phyloP scores from a whole-genome alignment of 345 rosid genomes.

The Melastoma malabathricum region DNA sequence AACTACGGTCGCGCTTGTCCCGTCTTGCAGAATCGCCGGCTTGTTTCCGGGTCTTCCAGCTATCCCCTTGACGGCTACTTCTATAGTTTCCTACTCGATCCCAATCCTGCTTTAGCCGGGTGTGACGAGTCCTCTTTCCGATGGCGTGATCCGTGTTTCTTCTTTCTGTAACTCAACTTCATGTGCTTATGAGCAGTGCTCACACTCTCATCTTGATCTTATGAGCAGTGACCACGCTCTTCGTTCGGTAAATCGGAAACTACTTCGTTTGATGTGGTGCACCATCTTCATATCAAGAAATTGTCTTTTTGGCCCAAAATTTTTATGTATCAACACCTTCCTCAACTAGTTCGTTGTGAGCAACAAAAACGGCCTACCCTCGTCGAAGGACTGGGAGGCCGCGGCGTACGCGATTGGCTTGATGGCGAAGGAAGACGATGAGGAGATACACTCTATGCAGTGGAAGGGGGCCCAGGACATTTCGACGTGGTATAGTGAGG shows the following conservation, averaged over 20 bases:
- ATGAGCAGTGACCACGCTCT: too few relatives aligned
- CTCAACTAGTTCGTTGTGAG: slow-evolving; percentile 79
- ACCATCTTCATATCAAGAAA: too few relatives aligned
- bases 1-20: slow-evolving; percentile 28
- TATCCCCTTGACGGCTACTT: slow-evolving; percentile 32
- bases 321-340: too few relatives aligned
- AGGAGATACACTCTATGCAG: slow-evolving; percentile 79
- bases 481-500: slow-evolving; percentile 55
- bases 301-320: too few relatives aligned
- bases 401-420: slow-evolving; percentile 78
- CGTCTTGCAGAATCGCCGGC: slow-evolving; percentile 22
- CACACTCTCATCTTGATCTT: too few relatives aligned
- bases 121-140: slow-evolving; percentile 32
- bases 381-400: slow-evolving; percentile 65
- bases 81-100: slow-evolving; percentile 31
- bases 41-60: slow-evolving; percentile 39
- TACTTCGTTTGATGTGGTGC: too few relatives aligned
- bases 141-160: slow-evolving; percentile 29
- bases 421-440: slow-evolving; percentile 42
- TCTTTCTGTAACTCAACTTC: slow-evolving; percentile 34
- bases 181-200: too few relatives aligned
- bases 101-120: slow-evolving; percentile 22
- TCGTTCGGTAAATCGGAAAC: too few relatives aligned
- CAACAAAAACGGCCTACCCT: slow-evolving; percentile 65
- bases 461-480: slow-evolving; percentile 87